Evolutionary conservation across 805 yeast genomes (phyloP), one percentile per base, ranked within the genome.

Genomic region (Saccharomycopsis vini): DNA sequence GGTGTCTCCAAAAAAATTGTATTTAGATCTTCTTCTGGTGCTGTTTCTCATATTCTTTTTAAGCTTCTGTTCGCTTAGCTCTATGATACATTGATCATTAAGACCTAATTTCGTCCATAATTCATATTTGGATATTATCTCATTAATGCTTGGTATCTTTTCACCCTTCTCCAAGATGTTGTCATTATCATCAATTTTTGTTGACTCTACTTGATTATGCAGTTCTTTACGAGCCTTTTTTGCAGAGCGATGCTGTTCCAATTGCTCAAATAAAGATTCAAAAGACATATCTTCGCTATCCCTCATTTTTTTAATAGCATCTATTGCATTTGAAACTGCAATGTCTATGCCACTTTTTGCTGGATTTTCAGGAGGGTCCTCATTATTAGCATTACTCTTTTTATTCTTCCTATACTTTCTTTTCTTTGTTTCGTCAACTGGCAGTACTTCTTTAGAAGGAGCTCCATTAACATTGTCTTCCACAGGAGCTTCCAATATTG

Each of bases 1-100:
- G 3, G 95, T 81, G 62, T 90, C 89, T 49, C 85, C 86, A 68
- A 90, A 92, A 54, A 89, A 61, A 59, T 88, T 89, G 31, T 22
- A 23, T 19, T 26, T 23, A 16, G 6, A 6, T 24, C 36, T n/a
- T 26, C 38, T 36, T 5, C 16, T 29, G 5, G 12, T 33, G 23
- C 3, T 7, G 6, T 24, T 24, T 24, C 10, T 6, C 6, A 24
- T 24, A 24, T 7, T 10, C 28, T 37, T 32, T 21, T 24, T 36
- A 9, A 23, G 33, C 19, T 36, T 30, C 22, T 19, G 13, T 10
- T 31, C 34, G n/a, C 29, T 3, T 20, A 43, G 19, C n/a, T 43
- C 45, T 31, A 43, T 26, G 7, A 24, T 12, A 5, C 18, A n/a
- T 19, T 32, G 22, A 3, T 43, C 38, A 31, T 30, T 43, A 5